Conservation (phyloP, 495 filamentous ascomycete genomes). For the Sabuloglossum arenarium region DNA sequence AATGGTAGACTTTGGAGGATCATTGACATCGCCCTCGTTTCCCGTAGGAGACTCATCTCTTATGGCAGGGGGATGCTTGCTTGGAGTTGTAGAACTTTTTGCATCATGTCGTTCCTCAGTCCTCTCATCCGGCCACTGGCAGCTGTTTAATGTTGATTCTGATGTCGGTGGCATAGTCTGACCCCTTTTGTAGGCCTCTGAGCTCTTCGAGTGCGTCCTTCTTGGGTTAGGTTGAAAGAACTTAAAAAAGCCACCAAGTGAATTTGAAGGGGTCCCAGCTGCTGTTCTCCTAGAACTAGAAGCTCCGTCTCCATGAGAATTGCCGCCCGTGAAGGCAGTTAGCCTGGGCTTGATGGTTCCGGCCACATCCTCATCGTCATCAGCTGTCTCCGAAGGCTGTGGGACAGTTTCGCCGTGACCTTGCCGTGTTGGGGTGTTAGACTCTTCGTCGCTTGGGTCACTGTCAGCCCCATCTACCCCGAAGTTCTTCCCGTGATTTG, state of each 20-base stretch:
- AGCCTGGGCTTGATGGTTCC: neutral
- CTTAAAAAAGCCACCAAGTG: constrained; percentile 14
- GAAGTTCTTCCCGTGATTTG: neutral
- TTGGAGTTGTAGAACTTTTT: neutral
- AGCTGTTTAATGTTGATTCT: constrained; percentile 7
- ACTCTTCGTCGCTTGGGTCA: constrained; percentile 14
- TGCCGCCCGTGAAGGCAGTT: neutral
- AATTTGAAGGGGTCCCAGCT: neutral
- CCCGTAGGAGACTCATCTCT: constrained; percentile 21
- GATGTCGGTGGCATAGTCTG: constrained; percentile 40
- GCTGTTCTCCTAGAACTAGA: neutral
- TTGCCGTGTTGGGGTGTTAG: neutral
- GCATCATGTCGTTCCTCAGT: neutral
- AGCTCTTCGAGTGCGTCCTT: constrained; percentile 25
- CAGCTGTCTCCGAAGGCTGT: neutral
- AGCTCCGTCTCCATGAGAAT: neutral
- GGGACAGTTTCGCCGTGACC: constrained; percentile 4
- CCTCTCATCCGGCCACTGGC: neutral
- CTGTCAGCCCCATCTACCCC: constrained; percentile 12
- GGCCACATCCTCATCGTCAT: neutral
- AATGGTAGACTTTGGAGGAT: constrained; percentile 80
- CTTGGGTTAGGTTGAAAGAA: constrained; percentile 15
- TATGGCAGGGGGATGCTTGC: constrained; percentile 9
- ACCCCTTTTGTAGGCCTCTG: constrained; percentile 58
- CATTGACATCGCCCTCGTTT: constrained; percentile 25